phyloP scores from a whole-genome alignment of 2,329 filamentous ascomycete species.

The Colletotrichum musae region DNA sequence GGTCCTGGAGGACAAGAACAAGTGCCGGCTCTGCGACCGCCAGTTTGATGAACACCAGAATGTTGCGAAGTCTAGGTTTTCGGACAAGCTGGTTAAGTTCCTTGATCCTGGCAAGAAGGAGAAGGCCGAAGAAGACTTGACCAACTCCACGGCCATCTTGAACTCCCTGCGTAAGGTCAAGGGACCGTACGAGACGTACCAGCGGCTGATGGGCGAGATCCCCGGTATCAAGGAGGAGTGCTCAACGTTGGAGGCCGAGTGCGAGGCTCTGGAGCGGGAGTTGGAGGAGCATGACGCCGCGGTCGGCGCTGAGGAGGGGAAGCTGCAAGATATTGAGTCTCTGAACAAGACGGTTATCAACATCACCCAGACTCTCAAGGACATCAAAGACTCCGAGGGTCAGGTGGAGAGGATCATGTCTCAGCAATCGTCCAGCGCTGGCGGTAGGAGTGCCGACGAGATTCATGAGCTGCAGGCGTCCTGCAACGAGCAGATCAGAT shows the following conservation, averaged over 20 bases:
- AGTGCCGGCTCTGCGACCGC: conserved; percentile 83
- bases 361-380: conserved; percentile 80
- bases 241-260: conserved; percentile 72
- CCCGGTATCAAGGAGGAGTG: conserved; percentile 77
- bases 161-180: conserved; percentile 74
- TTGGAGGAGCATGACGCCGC: conserved; percentile 78
- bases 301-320: conserved; percentile 75
- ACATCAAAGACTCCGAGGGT: conserved; percentile 78
- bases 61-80: conserved; percentile 72
- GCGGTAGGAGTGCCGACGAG: conserved; percentile 82
- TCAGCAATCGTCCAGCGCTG: conserved; percentile 79
- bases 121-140: conserved; percentile 73
- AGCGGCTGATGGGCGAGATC: conserved; percentile 79
- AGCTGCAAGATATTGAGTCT: conserved; percentile 80
- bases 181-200: conserved; percentile 81
- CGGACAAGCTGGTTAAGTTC: conserved; percentile 76
- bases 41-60: conserved; percentile 73
- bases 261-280: conserved; percentile 70
- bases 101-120: conserved; percentile 74
- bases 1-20: conserved; percentile 76
- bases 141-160: conserved; percentile 64
- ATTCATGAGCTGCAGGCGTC: conserved; percentile 83
- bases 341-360: conserved; percentile 82
- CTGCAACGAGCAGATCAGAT: conserved; percentile 77
- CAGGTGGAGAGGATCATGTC: conserved; percentile 83